Evolutionary conservation across 495 filamentous ascomycete genomes (phyloP).

Genomic region (Annulohypoxylon maeteangense): DNA sequence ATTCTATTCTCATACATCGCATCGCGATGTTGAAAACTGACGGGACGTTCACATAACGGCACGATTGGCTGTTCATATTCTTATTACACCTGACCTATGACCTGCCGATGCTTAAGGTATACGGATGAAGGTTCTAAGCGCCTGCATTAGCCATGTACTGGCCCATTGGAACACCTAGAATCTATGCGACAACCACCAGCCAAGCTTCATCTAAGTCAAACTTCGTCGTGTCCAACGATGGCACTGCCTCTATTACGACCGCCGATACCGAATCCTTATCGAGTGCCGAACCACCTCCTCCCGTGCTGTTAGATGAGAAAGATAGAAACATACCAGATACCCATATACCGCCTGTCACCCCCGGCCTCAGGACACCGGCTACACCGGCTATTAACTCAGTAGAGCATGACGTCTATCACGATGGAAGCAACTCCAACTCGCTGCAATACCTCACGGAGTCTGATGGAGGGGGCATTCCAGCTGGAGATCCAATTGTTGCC

Average conservation of each 20-base stretch:
- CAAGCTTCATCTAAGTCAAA: slow-evolving; percentile 61
- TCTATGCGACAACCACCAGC: slow-evolving; percentile 77
- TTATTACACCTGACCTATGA: slow-evolving; percentile 23
- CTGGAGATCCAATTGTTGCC: slow-evolving; percentile 72
- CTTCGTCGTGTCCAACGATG: slow-evolving; percentile 57
- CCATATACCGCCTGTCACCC: slow-evolving; percentile 48
- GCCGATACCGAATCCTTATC: slow-evolving; percentile 52
- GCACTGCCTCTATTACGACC: slow-evolving; percentile 36
- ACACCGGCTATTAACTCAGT: slow-evolving; percentile 65
- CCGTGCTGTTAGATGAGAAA: slow-evolving; percentile 45
- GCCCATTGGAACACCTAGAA: slow-evolving; percentile 89
- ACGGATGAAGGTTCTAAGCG: slow-evolving; percentile 45
- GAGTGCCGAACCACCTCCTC: slow-evolving; percentile 42
- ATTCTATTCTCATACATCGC: slow-evolving; percentile 17
- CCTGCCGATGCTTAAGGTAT: slow-evolving; percentile 10
- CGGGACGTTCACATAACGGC: slow-evolving; percentile 28
- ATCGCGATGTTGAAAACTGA: slow-evolving; percentile 28
- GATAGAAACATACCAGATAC: slow-evolving; percentile 39
- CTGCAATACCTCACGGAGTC: slow-evolving; percentile 40
- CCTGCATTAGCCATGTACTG: slow-evolving; percentile 84
- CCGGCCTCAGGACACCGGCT: slow-evolving; percentile 59
- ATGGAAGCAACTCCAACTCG: slow-evolving; percentile 31
- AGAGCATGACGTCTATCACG: slow-evolving; percentile 58
- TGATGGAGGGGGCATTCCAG: slow-evolving; percentile 39
- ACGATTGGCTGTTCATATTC: slow-evolving; percentile 32